These are phyloP conservation scores for Heliocybe sulcata DNA, from an alignment of 1,284 basidiomycete species.

Conservation along the genomic window DNA sequence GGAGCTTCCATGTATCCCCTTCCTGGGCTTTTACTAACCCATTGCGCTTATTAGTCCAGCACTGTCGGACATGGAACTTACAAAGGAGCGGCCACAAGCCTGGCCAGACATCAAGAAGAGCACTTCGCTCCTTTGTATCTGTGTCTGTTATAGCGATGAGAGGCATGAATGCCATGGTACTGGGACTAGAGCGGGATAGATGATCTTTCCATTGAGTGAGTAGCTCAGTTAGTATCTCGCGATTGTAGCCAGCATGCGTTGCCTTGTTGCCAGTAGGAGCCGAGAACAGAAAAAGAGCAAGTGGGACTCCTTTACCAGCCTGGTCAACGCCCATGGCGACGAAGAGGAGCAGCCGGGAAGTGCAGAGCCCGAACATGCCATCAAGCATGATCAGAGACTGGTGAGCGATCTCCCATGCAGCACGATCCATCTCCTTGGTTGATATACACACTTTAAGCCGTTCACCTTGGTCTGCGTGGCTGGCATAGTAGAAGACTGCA, in stretches of 20 bases:
- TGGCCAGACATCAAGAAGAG: constrained; percentile 21
- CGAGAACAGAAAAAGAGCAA: constrained; percentile 29
- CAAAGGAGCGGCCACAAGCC: constrained; percentile 26
- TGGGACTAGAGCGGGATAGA: constrained; percentile 7
- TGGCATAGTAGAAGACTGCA: constrained; percentile 21
- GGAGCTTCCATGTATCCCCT: background rate
- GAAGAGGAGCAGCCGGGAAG: constrained; percentile 23
- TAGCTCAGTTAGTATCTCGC: constrained; percentile 20
- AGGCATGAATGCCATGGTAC: constrained; percentile 16
- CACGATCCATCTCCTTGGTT: constrained; percentile 25
- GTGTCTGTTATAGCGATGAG: constrained; percentile 29
- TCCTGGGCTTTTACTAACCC: constrained; percentile 6
- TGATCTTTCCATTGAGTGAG: constrained; percentile 17
- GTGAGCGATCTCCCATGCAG: constrained; percentile 26
- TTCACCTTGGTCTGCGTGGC: constrained; percentile 10
- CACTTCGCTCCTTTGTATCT: constrained; percentile 26
- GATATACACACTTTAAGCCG: constrained; percentile 22
- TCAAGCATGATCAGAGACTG: constrained; percentile 25
- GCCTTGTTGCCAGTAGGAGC: constrained; percentile 23
- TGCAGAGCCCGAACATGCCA: constrained; percentile 30
- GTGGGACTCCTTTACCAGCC: constrained; percentile 18
- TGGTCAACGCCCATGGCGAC: constrained; percentile 27
- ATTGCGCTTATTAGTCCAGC: constrained; percentile 25
- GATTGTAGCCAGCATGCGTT: constrained; percentile 27
- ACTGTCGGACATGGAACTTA: constrained; percentile 30